These are phyloP conservation scores for Talaromyces sp. DNA, from an alignment of 2,329 filamentous ascomycete genomes.

Conservation along the genomic window DNA sequence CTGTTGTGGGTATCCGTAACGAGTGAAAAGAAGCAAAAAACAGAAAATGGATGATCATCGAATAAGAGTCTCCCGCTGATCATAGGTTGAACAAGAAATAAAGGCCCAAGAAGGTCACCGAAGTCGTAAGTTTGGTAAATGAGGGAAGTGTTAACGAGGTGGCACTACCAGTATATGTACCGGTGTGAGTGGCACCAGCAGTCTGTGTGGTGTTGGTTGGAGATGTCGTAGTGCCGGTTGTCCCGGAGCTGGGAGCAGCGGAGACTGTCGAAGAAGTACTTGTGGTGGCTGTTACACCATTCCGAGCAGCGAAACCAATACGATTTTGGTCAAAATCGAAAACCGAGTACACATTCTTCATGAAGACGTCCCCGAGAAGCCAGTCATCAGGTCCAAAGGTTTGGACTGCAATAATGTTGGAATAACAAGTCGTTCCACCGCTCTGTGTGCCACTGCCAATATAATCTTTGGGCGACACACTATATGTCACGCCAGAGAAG, in stretches of 20 bases:
- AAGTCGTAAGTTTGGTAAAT: background rate
- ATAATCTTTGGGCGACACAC: constrained; percentile 67
- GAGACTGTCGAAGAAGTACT: background rate
- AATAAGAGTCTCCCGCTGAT: background rate
- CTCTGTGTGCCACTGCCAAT: constrained; percentile 40
- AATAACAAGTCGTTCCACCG: constrained; percentile 45
- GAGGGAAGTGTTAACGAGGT: background rate
- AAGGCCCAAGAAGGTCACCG: background rate
- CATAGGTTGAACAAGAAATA: constrained; percentile 1
- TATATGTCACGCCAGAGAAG: constrained; percentile 64
- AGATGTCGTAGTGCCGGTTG: constrained; percentile 3
- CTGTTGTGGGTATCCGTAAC: constrained; percentile 12
- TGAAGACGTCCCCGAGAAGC: constrained; percentile 79
- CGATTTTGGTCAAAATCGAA: constrained; percentile 65
- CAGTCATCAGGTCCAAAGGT: constrained; percentile 60
- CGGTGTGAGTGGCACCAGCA: background rate
- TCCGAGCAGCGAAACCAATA: constrained; percentile 33
- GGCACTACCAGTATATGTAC: background rate
- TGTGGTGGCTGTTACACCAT: constrained; percentile 1
- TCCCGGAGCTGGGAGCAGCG: background rate
- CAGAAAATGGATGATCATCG: background rate
- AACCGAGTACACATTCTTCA: constrained; percentile 84
- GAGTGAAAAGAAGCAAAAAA: constrained; percentile 5
- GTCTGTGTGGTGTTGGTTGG: background rate
- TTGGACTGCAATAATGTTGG: constrained; percentile 69